Evolutionary conservation across 371 early-diverging fungal genomes (phyloP).

Genomic region (Chytridium lagenaria): DNA sequence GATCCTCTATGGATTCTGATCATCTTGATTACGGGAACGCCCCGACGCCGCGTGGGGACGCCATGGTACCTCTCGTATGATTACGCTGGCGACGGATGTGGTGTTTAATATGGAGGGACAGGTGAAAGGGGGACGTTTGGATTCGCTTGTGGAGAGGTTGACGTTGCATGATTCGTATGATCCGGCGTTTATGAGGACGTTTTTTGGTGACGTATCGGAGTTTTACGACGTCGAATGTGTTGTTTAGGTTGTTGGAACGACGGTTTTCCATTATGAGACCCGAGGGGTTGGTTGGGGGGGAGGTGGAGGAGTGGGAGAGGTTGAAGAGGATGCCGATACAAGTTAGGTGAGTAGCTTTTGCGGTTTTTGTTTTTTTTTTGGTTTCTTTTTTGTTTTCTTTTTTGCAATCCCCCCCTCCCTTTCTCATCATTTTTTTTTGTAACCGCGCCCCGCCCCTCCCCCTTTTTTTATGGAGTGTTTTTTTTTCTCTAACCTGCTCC

Average conservation of each 20-base stretch:
- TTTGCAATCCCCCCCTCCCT: too few relatives aligned
- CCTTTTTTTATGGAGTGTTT: too few relatives aligned
- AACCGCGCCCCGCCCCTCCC: slow-evolving; percentile 54
- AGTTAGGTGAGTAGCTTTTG: slow-evolving; percentile 18
- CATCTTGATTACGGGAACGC: too few relatives aligned
- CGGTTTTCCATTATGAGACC: slow-evolving; percentile 36
- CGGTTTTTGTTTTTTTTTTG: slow-evolving; percentile 13
- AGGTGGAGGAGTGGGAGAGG: slow-evolving; percentile 37
- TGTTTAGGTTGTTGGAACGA: slow-evolving; percentile 26
- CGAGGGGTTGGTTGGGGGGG: slow-evolving; percentile 22
- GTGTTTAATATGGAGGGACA: slow-evolving; percentile 74
- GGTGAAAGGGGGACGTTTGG: slow-evolving; percentile 85
- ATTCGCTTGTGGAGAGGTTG: slow-evolving; percentile 77
- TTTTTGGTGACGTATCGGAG: slow-evolving; percentile 49
- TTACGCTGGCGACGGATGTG: slow-evolving; percentile 68
- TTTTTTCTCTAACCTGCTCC: too few relatives aligned
- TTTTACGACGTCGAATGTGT: slow-evolving; percentile 31
- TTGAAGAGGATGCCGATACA: slow-evolving; percentile 37
- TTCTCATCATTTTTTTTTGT: too few relatives aligned
- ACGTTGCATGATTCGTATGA: slow-evolving; percentile 72
- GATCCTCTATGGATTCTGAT: too few relatives aligned
- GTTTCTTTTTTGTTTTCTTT: slow-evolving; percentile 21
- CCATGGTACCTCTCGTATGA: slow-evolving; percentile 45
- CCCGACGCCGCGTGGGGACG: not conserved
- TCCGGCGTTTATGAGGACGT: slow-evolving; percentile 13